These are phyloP conservation scores for Forsythia suspensa DNA, from an alignment of 257 asterid genomes.

Conservation along the genomic window DNA sequence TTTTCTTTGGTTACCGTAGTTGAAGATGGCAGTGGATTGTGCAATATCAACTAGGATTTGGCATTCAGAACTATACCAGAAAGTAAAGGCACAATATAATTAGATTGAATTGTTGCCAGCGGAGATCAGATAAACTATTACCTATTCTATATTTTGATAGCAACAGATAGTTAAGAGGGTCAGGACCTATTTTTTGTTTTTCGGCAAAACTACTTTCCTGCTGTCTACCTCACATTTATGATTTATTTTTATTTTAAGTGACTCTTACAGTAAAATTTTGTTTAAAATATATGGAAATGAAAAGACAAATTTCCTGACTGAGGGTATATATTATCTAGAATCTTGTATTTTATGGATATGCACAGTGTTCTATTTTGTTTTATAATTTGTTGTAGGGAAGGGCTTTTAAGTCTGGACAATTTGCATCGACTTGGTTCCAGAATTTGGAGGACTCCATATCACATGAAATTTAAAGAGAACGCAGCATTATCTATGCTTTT, in stretches of 20 bases:
- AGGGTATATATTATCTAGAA: no score
- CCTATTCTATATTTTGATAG: not conserved
- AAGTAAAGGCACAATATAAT: not conserved
- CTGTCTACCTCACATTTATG: not conserved
- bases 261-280: not conserved
- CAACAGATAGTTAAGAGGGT: not conserved
- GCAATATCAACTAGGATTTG: not conserved
- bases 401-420: not conserved
- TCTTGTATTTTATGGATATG: not conserved
- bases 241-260: no score
- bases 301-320: not conserved
- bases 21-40: not conserved
- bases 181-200: not conserved
- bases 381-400: not conserved
- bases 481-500: not conserved
- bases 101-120: not conserved
- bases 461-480: not conserved
- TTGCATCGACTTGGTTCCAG: not conserved
- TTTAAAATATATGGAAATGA: not conserved
- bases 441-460: not conserved
- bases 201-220: not conserved
- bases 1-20: not conserved
- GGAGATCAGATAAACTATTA: not conserved
- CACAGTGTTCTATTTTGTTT: not conserved
- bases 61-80: not conserved